Conservation (phyloP, 345 rosid genomes). For the Trapa incisa region DNA sequence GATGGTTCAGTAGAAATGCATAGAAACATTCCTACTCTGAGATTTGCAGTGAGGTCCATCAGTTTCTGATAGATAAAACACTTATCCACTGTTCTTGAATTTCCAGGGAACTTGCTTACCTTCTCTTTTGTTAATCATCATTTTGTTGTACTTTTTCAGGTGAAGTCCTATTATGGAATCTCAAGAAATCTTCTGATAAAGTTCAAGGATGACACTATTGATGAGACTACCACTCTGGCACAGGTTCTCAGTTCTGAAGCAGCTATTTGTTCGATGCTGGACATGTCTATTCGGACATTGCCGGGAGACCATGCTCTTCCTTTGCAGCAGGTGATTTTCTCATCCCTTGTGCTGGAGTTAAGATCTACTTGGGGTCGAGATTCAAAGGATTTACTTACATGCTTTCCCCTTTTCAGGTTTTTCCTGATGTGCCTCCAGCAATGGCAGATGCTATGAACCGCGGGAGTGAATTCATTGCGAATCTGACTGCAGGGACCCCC, state of each 20-base stretch:
- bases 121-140: not conserved
- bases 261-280: slow-evolving; percentile 83
- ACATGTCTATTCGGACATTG: slow-evolving; percentile 79
- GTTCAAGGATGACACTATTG: slow-evolving; percentile 77
- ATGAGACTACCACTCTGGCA: slow-evolving; percentile 79
- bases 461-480: slow-evolving; percentile 74
- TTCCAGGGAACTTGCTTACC: not conserved
- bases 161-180: slow-evolving; percentile 84
- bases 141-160: slow-evolving; percentile 24
- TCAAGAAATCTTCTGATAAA: slow-evolving; percentile 84
- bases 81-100: not conserved
- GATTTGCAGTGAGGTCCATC: not conserved
- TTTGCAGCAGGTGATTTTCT: slow-evolving; percentile 55
- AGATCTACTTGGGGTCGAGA: not conserved
- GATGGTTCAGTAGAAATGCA: not conserved
- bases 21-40: not conserved
- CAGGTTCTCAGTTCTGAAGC: slow-evolving; percentile 83
- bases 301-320: slow-evolving; percentile 98
- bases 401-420: slow-evolving; percentile 31
- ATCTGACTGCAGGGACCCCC: slow-evolving; percentile 73
- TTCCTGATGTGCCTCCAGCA: slow-evolving; percentile 94
- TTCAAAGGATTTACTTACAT: not conserved
- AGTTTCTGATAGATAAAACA: not conserved
- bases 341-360: not conserved
- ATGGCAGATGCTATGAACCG: slow-evolving; percentile 92